Base-by-base conservation (phyloP, 352 stramenopile genomes). In the Phytophthora kernoviae region DNA sequence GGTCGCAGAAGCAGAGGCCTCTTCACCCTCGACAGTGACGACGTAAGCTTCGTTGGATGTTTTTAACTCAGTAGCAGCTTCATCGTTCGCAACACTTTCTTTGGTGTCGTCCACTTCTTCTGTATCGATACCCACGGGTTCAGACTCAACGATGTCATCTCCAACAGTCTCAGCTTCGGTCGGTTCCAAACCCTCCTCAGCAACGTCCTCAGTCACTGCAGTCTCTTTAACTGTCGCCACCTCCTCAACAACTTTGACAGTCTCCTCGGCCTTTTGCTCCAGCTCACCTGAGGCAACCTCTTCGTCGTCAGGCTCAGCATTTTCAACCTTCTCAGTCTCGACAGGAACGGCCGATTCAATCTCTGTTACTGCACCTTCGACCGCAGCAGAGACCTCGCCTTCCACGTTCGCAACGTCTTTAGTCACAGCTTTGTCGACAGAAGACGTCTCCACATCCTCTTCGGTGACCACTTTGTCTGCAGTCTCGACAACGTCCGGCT, bases 81-180 rank as follows among this genome's bases (percentile, higher is more conserved):
- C 65, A 15, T 52, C 62, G 17, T 41, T 17, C 14, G 34, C 7
- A 9, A 4, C 34, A 41, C 4, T 17, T 41, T 41, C 34, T 41
- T 15, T 15, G 34, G 2, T 41, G 7, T 37, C 32, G 21, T n/a
- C n/a, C n/a, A n/a, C n/a, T n/a, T n/a, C n/a, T n/a, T n/a, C 33
- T 18, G 58, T 34, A n/a, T 55, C 59, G 17, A 33, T 17, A 21
- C 27, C 20, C 27, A n/a, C 48, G 24, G 48, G 34, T 26, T 58
- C 57, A 10, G 17, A 33, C 2, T 41, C 54, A 34, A 47, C 30
- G 9, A 30, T 21, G 17, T 37, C 46, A 46, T 51, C 40, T 11
- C 59, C 53, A n/a, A 15, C 50, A 9, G 12, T 54, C n/a, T 54
- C 47, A 32, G 26, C 39, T 26, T 58, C 39, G 8, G 9, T 6